Percentiles rank a stretch among this genome's conserved stretches.
These are phyloP conservation scores for Musa balbisiana DNA, from an alignment of 202 grass and related monocot genomes.

Conservation along the genomic window DNA sequence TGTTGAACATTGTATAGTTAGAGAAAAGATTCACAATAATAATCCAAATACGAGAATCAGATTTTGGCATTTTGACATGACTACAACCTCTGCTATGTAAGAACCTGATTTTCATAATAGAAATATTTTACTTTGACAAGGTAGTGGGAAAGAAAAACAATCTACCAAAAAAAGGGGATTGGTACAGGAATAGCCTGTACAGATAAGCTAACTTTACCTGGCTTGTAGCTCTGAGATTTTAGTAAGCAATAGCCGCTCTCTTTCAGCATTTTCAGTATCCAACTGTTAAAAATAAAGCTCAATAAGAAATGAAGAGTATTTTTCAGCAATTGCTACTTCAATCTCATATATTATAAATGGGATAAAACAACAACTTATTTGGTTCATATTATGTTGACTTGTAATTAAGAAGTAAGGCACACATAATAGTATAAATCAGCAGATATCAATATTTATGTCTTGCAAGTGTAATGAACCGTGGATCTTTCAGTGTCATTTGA, in stretches of 20 bases:
- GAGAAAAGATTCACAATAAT: neutral
- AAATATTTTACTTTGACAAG: neutral
- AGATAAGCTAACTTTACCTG: slow-evolving; percentile 38
- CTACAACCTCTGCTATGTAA: neutral
- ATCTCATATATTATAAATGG: neutral
- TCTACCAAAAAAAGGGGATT: neutral
- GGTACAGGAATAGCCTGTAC: slow-evolving; percentile 1
- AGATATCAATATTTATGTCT: no score
- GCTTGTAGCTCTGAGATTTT: slow-evolving; percentile 94
- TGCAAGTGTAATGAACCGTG: no score
- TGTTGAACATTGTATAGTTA: no score
- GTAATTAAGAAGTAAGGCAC: no score
- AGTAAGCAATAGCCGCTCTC: slow-evolving; percentile 71
- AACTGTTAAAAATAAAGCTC: slow-evolving; percentile 36
- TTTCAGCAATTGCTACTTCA: neutral
- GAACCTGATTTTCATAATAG: neutral
- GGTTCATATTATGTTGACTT: no score
- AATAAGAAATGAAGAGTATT: neutral
- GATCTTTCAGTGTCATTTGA: no score
- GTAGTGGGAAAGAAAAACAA: neutral
- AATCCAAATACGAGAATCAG: neutral
- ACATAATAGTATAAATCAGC: no score
- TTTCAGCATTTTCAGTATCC: slow-evolving; percentile 56
- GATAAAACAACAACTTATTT: no score
- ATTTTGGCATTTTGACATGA: neutral